Conservation (phyloP, 805 yeast genomes). For the Ogataea angusta region DNA sequence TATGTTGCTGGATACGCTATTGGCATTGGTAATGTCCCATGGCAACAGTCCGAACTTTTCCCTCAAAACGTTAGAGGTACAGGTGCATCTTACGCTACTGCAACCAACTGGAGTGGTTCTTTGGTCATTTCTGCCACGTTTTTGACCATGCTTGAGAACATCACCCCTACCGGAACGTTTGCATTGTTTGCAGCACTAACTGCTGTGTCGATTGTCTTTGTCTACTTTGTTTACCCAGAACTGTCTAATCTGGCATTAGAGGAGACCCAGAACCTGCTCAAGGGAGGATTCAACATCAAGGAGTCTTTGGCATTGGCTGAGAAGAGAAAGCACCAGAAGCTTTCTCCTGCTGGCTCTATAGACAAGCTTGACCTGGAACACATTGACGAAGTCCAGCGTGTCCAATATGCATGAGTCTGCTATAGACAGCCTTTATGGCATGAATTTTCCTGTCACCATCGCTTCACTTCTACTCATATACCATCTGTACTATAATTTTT, state of each 20-base stretch:
- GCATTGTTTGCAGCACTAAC: conserved; percentile 84
- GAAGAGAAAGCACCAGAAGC: conserved; percentile 30
- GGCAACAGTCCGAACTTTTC: conserved; percentile 96
- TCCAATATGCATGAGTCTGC: not conserved
- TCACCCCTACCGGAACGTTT: conserved; percentile 95
- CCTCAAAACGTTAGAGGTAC: conserved; percentile 92
- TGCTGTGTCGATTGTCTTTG: conserved; percentile 65
- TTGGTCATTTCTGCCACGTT: conserved; percentile 87
- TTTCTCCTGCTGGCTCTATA: not conserved
- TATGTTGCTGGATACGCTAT: conserved; percentile 89
- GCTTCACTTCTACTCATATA: not conserved
- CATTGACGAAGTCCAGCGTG: conserved; percentile 1
- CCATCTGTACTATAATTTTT: not conserved
- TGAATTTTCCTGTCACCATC: not conserved
- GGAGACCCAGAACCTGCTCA: conserved; percentile 78
- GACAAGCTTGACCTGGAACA: conserved; percentile 4
- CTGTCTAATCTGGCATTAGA: conserved; percentile 86
- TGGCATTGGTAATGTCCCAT: conserved; percentile 96
- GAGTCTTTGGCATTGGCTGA: conserved; percentile 55
- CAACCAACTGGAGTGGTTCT: conserved; percentile 95
- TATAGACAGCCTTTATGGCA: not conserved
- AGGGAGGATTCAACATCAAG: conserved; percentile 83
- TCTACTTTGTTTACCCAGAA: conserved; percentile 87
- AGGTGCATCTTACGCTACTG: conserved; percentile 88
- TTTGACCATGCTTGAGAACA: conserved; percentile 87